phyloP scores from a whole-genome alignment of 306 rosid species.

The Cucumis melo region DNA sequence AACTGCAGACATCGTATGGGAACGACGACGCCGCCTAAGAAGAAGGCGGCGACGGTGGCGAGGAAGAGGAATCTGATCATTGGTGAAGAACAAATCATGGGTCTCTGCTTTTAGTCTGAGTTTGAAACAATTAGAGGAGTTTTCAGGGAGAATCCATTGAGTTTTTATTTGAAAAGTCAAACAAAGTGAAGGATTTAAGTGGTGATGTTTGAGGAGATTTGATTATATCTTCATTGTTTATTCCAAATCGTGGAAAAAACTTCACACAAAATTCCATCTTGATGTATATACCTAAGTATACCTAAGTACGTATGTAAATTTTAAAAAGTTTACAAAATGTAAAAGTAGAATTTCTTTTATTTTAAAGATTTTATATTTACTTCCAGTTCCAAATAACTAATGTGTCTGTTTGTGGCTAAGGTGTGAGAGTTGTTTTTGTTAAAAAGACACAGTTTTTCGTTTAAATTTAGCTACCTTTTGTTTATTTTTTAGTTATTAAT shows the following conservation, averaged over 20 bases:
- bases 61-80: neutral
- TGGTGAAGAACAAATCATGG: neutral
- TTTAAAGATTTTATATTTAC: too few species aligned
- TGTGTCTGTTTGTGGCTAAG: too few species aligned
- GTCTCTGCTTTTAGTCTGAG: neutral
- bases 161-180: neutral
- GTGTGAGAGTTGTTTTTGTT: too few species aligned
- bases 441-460: too few species aligned
- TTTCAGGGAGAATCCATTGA: neutral
- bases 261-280: neutral
- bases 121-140: neutral
- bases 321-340: too few species aligned
- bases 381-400: too few species aligned
- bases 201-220: neutral
- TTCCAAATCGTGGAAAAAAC: neutral
- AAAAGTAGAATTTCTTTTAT: too few species aligned
- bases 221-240: neutral
- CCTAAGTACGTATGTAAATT: too few species aligned
- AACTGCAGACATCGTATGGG: slow-evolving; percentile 13
- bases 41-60: neutral
- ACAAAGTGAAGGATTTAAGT: neutral
- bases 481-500: too few species aligned
- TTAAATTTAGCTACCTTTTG: too few species aligned
- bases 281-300: too few species aligned
- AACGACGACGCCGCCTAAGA: neutral